Evolutionary conservation across 2,329 filamentous ascomycete species (phyloP).

Genomic region (Stachybotrys chlorohalonatus): DNA sequence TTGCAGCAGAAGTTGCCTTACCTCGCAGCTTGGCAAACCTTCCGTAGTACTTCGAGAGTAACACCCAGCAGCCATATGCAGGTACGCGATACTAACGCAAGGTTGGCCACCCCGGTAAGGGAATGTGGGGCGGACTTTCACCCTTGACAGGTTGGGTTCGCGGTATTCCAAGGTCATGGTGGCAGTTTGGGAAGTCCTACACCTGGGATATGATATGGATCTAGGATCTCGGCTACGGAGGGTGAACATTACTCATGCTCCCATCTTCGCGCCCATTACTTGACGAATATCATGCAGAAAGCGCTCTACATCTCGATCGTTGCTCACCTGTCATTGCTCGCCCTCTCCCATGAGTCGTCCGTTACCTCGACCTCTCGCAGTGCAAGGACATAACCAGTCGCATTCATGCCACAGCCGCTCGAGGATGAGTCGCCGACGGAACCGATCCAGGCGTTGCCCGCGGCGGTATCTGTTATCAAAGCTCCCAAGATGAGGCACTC

Average conservation of each 20-base stretch:
- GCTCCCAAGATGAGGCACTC: conserved; percentile 54
- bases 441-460: conserved; percentile 60
- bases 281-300: neutral
- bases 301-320: neutral
- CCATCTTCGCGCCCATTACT: neutral
- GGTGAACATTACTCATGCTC: neutral
- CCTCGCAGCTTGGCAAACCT: no score
- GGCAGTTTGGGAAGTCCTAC: neutral
- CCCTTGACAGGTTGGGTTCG: neutral
- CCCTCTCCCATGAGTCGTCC: neutral
- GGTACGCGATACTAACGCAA: conserved; percentile 1
- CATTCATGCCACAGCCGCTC: conserved; percentile 59
- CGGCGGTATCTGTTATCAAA: conserved; percentile 50
- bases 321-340: neutral
- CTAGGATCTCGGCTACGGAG: neutral
- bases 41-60: no score
- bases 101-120: conserved; percentile 4
- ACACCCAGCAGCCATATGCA: conserved; percentile 10
- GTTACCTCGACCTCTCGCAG: neutral
- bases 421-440: conserved; percentile 56
- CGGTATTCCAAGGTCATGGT: neutral
- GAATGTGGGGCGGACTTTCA: conserved; percentile 3
- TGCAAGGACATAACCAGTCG: conserved; percentile 10
- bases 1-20: neutral
- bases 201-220: neutral